Conservation (phyloP, 345 rosid genomes). For the Euphorbia tirucalli region DNA sequence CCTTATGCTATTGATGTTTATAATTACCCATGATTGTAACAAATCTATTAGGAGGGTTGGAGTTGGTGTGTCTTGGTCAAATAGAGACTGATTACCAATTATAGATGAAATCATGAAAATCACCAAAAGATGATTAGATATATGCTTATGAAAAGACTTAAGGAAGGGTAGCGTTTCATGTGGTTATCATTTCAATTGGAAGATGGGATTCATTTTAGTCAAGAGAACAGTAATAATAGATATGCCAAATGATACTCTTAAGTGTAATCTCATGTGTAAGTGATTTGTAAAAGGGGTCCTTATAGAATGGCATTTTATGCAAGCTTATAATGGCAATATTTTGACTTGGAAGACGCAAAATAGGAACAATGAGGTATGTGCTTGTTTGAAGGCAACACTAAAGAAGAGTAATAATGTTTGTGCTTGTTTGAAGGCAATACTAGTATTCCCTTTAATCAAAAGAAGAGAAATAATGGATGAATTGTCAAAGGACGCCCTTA, state of each 20-base stretch:
- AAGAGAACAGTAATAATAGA: background rate
- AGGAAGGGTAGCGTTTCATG: background rate
- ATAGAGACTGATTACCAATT: background rate
- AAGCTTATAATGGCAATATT: background rate
- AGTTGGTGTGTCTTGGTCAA: background rate
- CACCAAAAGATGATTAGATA: background rate
- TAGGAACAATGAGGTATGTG: too few species aligned
- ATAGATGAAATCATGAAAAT: background rate
- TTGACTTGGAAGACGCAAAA: background rate
- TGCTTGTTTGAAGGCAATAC: background rate
- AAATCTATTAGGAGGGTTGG: background rate
- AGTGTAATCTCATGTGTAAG: background rate
- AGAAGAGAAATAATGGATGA: too few species aligned
- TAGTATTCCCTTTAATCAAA: too few species aligned
- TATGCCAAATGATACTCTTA: background rate
- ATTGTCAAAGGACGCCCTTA: too few species aligned
- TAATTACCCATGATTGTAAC: background rate
- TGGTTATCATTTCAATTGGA: background rate
- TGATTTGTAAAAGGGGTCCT: background rate
- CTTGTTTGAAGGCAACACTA: too few species aligned
- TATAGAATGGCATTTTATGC: background rate
- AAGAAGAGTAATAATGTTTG: too few species aligned
- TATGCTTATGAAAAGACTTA: background rate
- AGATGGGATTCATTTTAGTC: background rate
- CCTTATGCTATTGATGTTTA: background rate